These are phyloP conservation scores for Dryadomyces sulphureus DNA, from an alignment of 2,329 filamentous ascomycete genomes.

Conservation along the genomic window DNA sequence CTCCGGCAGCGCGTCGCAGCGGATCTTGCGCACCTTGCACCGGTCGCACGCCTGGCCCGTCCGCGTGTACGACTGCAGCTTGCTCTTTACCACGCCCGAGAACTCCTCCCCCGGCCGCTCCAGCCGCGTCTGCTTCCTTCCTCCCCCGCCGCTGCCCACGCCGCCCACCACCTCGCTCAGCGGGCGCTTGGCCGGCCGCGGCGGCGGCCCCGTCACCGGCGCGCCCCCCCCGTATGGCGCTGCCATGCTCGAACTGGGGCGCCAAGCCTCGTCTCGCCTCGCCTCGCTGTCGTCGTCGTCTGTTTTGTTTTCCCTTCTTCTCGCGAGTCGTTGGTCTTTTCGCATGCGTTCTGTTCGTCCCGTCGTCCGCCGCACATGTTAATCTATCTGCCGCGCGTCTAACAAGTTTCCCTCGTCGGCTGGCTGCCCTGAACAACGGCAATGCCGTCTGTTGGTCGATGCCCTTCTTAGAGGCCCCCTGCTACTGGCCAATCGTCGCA, in stretches of 20 bases:
- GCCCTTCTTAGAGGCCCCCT: not conserved
- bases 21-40: conserved; percentile 79
- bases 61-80: conserved; percentile 38
- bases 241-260: not conserved
- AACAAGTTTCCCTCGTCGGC: no score
- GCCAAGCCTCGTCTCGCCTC: not conserved
- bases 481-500: not conserved
- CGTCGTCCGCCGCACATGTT: no score
- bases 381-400: no score
- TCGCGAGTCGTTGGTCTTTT: not conserved
- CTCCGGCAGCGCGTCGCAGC: conserved; percentile 66
- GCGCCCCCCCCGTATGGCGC: not conserved
- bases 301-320: not conserved
- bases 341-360: not conserved
- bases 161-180: not conserved
- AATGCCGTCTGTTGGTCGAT: not conserved
- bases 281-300: not conserved
- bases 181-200: not conserved
- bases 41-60: conserved; percentile 82
- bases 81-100: conserved; percentile 39
- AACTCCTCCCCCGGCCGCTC: conserved; percentile 35
- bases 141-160: not conserved
- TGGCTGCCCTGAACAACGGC: not conserved
- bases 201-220: not conserved
- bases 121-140: conserved; percentile 31